phyloP scores from a whole-genome alignment of 495 filamentous ascomycete genomes.

The Penicillium flavigenum region DNA sequence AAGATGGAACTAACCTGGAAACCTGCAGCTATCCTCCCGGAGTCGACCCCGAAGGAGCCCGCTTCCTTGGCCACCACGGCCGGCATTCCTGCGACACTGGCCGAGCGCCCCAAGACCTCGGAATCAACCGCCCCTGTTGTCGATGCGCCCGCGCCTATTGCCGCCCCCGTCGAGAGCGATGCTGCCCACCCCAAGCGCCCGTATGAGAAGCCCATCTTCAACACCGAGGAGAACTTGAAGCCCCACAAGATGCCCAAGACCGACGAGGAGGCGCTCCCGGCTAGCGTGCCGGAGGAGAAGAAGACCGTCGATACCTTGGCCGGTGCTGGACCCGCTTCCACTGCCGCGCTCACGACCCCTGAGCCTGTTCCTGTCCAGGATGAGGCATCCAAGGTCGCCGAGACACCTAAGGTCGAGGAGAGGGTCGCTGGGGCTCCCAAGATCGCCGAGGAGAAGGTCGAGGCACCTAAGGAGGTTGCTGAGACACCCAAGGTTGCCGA shows the following conservation, averaged over 20 bases:
- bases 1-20: constrained; percentile 6
- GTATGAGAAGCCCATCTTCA: constrained; percentile 37
- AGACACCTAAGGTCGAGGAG: constrained; percentile 67
- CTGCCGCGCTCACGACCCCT: constrained; percentile 24
- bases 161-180: constrained; percentile 21
- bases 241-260: constrained; percentile 34
- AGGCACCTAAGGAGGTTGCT: constrained; percentile 31
- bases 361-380: constrained; percentile 20
- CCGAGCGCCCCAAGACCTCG: constrained; percentile 35
- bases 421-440: not conserved
- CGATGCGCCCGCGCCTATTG: constrained; percentile 9
- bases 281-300: constrained; percentile 19
- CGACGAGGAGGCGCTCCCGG: constrained; percentile 28
- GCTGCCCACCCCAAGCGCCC: constrained; percentile 29
- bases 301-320: constrained; percentile 20
- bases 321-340: constrained; percentile 28
- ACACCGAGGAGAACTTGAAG: constrained; percentile 27
- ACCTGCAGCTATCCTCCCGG: constrained; percentile 27
- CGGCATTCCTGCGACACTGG: constrained; percentile 18
- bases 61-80: constrained; percentile 13
- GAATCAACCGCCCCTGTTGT: constrained; percentile 15
- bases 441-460: constrained; percentile 60
- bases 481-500: constrained; percentile 37
- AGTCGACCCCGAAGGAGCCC: constrained; percentile 24
- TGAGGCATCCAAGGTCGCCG: constrained; percentile 62